Conservation (phyloP, 768 basidiomycete species). For the Collybiopsis confluens region DNA sequence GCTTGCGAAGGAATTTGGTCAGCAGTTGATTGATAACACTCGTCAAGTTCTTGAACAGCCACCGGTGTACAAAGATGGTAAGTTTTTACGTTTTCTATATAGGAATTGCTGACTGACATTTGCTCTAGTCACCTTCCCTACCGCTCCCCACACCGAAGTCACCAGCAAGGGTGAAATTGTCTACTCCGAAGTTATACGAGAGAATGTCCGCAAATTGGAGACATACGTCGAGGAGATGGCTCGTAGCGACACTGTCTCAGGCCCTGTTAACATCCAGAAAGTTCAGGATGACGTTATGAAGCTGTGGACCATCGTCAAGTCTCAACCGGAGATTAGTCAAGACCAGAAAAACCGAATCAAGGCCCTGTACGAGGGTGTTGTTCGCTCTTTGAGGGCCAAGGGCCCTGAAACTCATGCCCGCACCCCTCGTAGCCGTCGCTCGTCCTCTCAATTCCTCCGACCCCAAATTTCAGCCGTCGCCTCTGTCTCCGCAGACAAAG, state of each 20-base stretch:
- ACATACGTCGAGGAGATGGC: conserved; percentile 99
- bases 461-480: conserved; percentile 79
- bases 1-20: conserved; percentile 96
- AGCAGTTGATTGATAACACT: conserved; percentile 92
- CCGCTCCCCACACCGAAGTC: conserved; percentile 93
- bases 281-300: conserved; percentile 96
- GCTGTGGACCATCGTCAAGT: conserved; percentile 95
- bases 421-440: conserved; percentile 71
- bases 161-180: conserved; percentile 92
- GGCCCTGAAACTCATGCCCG: conserved; percentile 58
- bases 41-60: conserved; percentile 75
- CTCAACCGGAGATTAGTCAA: conserved; percentile 94
- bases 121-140: conserved; percentile 90
- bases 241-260: conserved; percentile 81
- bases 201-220: conserved; percentile 95
- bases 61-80: conserved; percentile 96
- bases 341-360: conserved; percentile 96
- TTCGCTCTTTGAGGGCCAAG: conserved; percentile 78
- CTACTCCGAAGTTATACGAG: conserved; percentile 91
- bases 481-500: conserved; percentile 73
- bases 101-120: conserved; percentile 7
- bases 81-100: conserved; percentile 22
- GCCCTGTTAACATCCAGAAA: conserved; percentile 90
- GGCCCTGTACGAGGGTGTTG: conserved; percentile 93
- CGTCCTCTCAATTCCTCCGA: conserved; percentile 95